These are phyloP conservation scores for Ogataea hybrid DNA, from an alignment of 1,139 yeast species.

Conservation along the genomic window DNA sequence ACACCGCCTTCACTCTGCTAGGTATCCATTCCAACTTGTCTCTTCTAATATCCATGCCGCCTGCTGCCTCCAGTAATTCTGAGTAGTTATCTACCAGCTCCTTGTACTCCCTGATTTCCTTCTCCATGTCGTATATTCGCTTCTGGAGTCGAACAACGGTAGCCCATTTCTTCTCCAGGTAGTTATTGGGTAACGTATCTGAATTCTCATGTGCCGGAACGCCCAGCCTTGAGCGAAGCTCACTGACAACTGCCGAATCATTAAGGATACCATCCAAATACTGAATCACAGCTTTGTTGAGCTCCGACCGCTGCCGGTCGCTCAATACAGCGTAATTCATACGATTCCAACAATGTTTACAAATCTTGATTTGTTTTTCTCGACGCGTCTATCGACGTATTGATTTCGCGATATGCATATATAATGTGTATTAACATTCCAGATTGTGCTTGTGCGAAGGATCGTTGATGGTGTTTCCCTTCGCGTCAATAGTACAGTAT, in stretches of 20 bases:
- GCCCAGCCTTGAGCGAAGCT: constrained; percentile 5
- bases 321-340: constrained; percentile 37
- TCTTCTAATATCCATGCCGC: constrained; percentile 7
- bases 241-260: constrained; percentile 3
- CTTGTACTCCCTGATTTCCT: constrained; percentile 23
- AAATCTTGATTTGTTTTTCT: not conserved
- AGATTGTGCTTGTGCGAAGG: constrained; percentile 57
- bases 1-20: constrained; percentile 43
- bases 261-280: constrained; percentile 42
- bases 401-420: constrained; percentile 7
- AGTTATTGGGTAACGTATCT: constrained; percentile 35
- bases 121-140: constrained; percentile 59
- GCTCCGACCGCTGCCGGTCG: constrained; percentile 49
- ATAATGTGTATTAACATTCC: constrained; percentile 26
- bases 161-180: constrained; percentile 86
- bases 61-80: constrained; percentile 11
- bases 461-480: constrained; percentile 44
- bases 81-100: constrained; percentile 21
- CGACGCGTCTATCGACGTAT: constrained; percentile 10
- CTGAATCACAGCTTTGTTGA: constrained; percentile 55
- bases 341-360: constrained; percentile 1
- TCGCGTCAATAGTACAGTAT: constrained; percentile 43
- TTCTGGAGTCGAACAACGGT: constrained; percentile 80
- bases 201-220: constrained; percentile 1
- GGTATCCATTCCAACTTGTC: constrained; percentile 70